Evolutionary conservation across 2,329 filamentous ascomycete genomes (phyloP).

Genomic region (Lecanicillium sp.): DNA sequence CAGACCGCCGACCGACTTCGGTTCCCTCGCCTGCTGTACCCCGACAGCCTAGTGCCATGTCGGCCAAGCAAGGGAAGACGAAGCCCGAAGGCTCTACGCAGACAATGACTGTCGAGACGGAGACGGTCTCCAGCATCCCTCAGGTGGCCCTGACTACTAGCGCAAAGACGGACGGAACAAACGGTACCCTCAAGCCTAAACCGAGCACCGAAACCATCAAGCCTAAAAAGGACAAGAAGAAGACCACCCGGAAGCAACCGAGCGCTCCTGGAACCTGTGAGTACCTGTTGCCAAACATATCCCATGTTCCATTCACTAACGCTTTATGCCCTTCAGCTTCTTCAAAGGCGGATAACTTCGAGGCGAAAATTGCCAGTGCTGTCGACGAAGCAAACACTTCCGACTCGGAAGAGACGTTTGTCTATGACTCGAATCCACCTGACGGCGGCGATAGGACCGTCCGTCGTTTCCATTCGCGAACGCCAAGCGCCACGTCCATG

Average conservation of each 20-base stretch:
- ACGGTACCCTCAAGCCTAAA: slow-evolving; percentile 73
- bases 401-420: slow-evolving; percentile 96
- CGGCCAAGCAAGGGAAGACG: slow-evolving; percentile 60
- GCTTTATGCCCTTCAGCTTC: slow-evolving; percentile 47
- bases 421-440: slow-evolving; percentile 96
- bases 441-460: slow-evolving; percentile 50
- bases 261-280: slow-evolving; percentile 64
- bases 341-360: slow-evolving; percentile 96
- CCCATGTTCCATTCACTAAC: slow-evolving; percentile 13
- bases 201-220: slow-evolving; percentile 93
- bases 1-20: slow-evolving; percentile 34
- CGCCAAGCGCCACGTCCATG: slow-evolving; percentile 86
- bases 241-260: slow-evolving; percentile 65
- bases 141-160: slow-evolving; percentile 67
- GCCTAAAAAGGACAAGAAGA: slow-evolving; percentile 89
- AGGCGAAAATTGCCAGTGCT: slow-evolving; percentile 90
- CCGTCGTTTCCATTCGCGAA: slow-evolving; percentile 84
- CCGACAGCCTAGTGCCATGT: slow-evolving; percentile 57
- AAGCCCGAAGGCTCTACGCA: slow-evolving; percentile 72
- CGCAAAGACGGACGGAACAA: slow-evolving; percentile 54
- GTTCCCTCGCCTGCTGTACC: slow-evolving; percentile 46
- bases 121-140: slow-evolving; percentile 86
- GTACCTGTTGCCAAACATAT: slow-evolving; percentile 41
- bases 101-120: slow-evolving; percentile 96
- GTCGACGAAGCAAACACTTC: slow-evolving; percentile 95